Evolutionary conservation across 805 yeast species (phyloP).

Genomic region (Ogataea angusta): DNA sequence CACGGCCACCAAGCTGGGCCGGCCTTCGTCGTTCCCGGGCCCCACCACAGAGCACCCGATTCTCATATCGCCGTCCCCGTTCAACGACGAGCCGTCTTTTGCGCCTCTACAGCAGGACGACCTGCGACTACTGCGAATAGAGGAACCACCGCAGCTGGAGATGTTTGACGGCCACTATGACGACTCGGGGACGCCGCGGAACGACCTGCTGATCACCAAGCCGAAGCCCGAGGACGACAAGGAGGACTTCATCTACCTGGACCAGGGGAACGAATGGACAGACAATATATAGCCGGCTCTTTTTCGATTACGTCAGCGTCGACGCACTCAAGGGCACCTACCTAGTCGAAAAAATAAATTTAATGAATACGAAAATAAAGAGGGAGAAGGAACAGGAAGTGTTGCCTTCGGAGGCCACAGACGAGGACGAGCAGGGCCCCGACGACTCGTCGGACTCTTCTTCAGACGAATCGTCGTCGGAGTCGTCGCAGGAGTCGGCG

Average conservation of each 20-base stretch:
- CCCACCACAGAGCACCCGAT: constrained; percentile 38
- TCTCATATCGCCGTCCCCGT: constrained; percentile 20
- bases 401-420: neutral
- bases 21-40: constrained; percentile 35
- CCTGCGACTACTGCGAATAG: constrained; percentile 9
- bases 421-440: constrained; percentile 4
- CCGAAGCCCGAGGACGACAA: constrained; percentile 7
- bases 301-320: constrained; percentile 6
- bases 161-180: constrained; percentile 16
- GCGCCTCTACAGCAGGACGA: constrained; percentile 5
- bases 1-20: constrained; percentile 24
- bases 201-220: constrained; percentile 10
- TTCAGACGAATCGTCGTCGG: constrained; percentile 5
- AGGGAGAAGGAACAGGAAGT: neutral
- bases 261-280: constrained; percentile 6
- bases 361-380: constrained; percentile 10
- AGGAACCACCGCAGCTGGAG: constrained; percentile 18
- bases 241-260: constrained; percentile 10
- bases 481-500: constrained; percentile 8
- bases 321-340: neutral
- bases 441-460: constrained; percentile 16
- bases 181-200: constrained; percentile 8
- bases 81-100: constrained; percentile 14
- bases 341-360: neutral
- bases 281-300: constrained; percentile 1